A percentile compares a stretch with the other conserved stretches of the same genome.
phyloP scores from a whole-genome alignment of 2,329 filamentous ascomycete species.

The Clonostachys sp. region DNA sequence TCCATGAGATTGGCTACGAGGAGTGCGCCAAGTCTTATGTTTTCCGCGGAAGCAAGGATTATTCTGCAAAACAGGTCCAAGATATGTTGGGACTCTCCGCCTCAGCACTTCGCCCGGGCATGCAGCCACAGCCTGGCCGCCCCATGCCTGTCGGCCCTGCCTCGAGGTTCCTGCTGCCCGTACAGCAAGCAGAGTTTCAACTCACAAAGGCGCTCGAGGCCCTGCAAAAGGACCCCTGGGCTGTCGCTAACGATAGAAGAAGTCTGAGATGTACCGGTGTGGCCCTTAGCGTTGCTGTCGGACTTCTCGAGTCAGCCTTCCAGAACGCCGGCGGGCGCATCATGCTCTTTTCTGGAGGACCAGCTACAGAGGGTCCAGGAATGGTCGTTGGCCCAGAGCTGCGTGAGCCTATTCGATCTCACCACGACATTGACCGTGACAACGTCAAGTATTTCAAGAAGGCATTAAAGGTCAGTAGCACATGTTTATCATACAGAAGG shows the following conservation, averaged over 20 bases:
- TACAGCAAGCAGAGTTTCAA: constrained; percentile 95
- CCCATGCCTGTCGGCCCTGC: constrained; percentile 75
- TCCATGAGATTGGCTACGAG: constrained; percentile 96
- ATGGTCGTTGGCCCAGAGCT: constrained; percentile 96
- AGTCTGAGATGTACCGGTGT: constrained; percentile 91
- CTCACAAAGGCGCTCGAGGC: constrained; percentile 94
- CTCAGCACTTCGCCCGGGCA: constrained; percentile 67
- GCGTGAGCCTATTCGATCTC: constrained; percentile 92
- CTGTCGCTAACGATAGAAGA: constrained; percentile 88
- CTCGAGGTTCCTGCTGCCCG: constrained; percentile 85
- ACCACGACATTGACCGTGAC: constrained; percentile 97
- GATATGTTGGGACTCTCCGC: constrained; percentile 91
- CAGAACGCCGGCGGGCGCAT: constrained; percentile 92
- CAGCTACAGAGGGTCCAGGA: constrained; percentile 92
- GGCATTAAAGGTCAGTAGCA: constrained; percentile 71
- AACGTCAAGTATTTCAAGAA: constrained; percentile 99
- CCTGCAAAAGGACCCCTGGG: constrained; percentile 96
- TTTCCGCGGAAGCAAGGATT: constrained; percentile 96
- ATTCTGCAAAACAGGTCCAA: constrained; percentile 97
- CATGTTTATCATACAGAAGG: neutral
- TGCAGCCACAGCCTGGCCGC: constrained; percentile 70
- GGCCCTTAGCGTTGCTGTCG: constrained; percentile 91
- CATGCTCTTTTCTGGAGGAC: constrained; percentile 95
- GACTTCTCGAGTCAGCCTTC: constrained; percentile 89
- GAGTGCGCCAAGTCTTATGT: constrained; percentile 99